Evolutionary conservation across 257 asterid genomes (phyloP), one percentile per base, ranked within the genome.

Genomic region (Solanum bulbocastanum): DNA sequence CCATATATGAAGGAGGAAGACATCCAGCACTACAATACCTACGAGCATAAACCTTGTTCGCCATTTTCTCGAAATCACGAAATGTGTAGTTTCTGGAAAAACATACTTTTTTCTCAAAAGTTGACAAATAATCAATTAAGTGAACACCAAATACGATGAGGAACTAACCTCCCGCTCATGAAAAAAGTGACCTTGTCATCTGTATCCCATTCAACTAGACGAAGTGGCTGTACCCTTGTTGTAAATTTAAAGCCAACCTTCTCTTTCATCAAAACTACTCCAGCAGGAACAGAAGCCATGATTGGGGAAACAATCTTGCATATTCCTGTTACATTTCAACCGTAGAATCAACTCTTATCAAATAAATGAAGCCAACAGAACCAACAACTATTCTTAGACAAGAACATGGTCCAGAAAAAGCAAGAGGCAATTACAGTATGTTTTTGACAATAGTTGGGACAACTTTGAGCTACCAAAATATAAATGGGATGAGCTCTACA

Each of bases 1-100:
- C 99, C 96, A 97, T 42, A 93, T 90, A 95, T 42, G 96, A 86
- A 52, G 94, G 93, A 72, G 99, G 99, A 92, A 97, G 98, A 92
- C 98, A 93, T 90, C 99, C 99, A 89, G 95, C 90, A 94, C 95
- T 95, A 90, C 69, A 92, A 92, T 97, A 97, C 93, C 99, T 96
- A 88, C 96, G 98, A 88, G 99, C 93, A 92, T 92, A 96, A 75
- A 91, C 94, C 95, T 94, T 97, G 98, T 96, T 95, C 88, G 99
- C 99, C 99, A 97, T 96, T 94, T 96, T 97, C 98, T 97, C 99
- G 82, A 96, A 97, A 87, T 97, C 98, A 89, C 98, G 98, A 88
- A 97, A 97, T 88, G 99, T 92, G 89, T 97, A 97, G 93, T 91
- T 95, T 92, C 99, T 97, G 99, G 89, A 92, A 49, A 82, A 82